Evolutionary conservation across 108 stramenopile species (phyloP).

Genomic region (Cylindrotheca fusiformis): DNA sequence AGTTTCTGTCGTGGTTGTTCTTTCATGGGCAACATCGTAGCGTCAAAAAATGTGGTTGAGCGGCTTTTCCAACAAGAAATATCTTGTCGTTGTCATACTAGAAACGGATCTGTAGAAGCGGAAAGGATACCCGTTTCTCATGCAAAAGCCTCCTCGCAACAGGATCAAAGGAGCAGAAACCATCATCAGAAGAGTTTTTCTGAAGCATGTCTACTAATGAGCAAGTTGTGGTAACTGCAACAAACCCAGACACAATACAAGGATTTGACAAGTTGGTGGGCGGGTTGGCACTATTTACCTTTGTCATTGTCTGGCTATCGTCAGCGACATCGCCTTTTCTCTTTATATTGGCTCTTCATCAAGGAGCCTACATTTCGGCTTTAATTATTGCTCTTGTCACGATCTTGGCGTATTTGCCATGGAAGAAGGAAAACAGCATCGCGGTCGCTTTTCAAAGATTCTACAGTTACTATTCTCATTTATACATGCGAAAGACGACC

Average conservation of each 20-base stretch:
- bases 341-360: not conserved
- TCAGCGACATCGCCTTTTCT: not conserved
- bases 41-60: too few relatives aligned
- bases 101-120: too few relatives aligned
- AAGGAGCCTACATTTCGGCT: not conserved
- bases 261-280: not conserved
- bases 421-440: slow-evolving; percentile 30
- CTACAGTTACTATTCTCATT: slow-evolving; percentile 19
- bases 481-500: slow-evolving; percentile 29
- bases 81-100: too few relatives aligned
- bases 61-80: too few relatives aligned
- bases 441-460: slow-evolving; percentile 12
- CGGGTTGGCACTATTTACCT: not conserved
- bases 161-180: not conserved
- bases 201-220: too few relatives aligned
- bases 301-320: not conserved
- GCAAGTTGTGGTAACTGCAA: not conserved
- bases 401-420: slow-evolving; percentile 46
- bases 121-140: too few relatives aligned
- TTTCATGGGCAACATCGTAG: too few relatives aligned
- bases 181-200: too few relatives aligned
- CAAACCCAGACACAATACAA: not conserved
- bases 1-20: too few relatives aligned
- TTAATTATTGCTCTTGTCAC: slow-evolving; percentile 25
- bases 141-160: not conserved